Base-by-base conservation (phyloP, 495 filamentous ascomycete species). In the Friedmanniomyces simplex region DNA sequence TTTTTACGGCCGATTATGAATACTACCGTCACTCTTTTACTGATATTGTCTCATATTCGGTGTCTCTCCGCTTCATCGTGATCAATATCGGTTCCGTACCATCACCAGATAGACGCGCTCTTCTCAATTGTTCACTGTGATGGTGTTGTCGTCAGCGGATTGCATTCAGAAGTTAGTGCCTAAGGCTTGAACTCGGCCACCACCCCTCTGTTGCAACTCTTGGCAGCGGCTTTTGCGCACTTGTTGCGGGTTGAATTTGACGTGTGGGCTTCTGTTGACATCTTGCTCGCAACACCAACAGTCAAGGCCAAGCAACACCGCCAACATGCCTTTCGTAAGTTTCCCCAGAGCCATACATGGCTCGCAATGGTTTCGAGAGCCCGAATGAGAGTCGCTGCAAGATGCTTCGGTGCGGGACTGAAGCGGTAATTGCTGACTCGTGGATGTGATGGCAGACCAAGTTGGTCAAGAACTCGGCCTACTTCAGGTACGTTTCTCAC, bases 351-450 rank as follows among this genome's bases (percentile, higher is more conserved):
- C 49, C 43, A 14, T 22, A 20, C 21, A 54, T 55, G 50, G 32
- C 51, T 52, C 18, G 25, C 30, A 26, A 50, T n/a, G 21, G 14
- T 24, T 21, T 21, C 36, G 28, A 42, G 49, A 41, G 21, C 41
- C 48, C 24, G 30, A 41, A 36, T 54, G 63, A 76, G 86, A 88
- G 88, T 94, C 88, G 73, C 76, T 82, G 90, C 90, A 96, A 93
- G 86, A 88, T 89, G 88, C 89, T 95, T 93, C 90, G 88, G 88
- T 85, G 65, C 69, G 62, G 72, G 67, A 87, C 88, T 95, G 90
- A 94, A 95, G 89, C 88, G 89, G 78, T 80, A 94, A 94, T 94
- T 95, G 89, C 89, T 95, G 90, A 95, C 87, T 95, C 87, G 82
- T 74, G 78, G 69, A 69, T 71, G 71, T 43, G 14, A 55, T 60